Evolutionary conservation across 116 monocot genomes (phyloP).

Genomic region (Trichopus zeylanicus): DNA sequence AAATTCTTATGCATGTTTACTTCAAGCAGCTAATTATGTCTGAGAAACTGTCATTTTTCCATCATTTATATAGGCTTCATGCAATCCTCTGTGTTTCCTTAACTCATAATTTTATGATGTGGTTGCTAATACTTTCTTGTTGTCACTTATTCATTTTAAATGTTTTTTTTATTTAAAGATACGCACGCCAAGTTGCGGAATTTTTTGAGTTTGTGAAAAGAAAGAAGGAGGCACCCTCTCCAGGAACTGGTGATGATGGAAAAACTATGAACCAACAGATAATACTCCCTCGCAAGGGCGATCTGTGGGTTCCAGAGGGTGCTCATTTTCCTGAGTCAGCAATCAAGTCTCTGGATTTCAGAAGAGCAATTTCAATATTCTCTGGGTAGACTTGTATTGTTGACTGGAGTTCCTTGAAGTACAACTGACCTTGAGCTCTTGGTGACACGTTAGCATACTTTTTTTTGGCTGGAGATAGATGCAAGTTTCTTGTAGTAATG

Average conservation of each 20-base stretch:
- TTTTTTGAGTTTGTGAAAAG: slow-evolving; percentile 89
- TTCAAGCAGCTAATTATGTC: no score
- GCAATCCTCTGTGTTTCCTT: no score
- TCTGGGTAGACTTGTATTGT: slow-evolving; percentile 13
- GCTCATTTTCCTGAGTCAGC: slow-evolving; percentile 26
- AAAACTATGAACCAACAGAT: slow-evolving; percentile 16
- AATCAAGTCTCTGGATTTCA: slow-evolving; percentile 44
- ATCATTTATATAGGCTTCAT: no score
- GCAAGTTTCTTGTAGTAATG: no score
- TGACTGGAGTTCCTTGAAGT: neutral
- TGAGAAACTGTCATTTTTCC: no score
- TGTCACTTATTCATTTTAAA: neutral
- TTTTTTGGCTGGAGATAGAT: no score
- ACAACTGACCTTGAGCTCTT: no score
- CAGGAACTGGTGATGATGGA: slow-evolving; percentile 6
- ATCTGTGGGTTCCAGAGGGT: slow-evolving; percentile 47
- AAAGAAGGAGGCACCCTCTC: slow-evolving; percentile 37
- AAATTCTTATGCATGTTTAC: no score
- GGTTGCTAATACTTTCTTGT: neutral
- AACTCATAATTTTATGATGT: no score
- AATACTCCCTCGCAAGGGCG: slow-evolving; percentile 35
- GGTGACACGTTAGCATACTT: no score
- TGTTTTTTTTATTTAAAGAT: neutral
- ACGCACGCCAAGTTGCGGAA: slow-evolving; percentile 67
- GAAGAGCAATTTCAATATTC: slow-evolving; percentile 47